Evolutionary conservation across 2,329 filamentous ascomycete genomes (phyloP).

Genomic region (Aciculosporium take): DNA sequence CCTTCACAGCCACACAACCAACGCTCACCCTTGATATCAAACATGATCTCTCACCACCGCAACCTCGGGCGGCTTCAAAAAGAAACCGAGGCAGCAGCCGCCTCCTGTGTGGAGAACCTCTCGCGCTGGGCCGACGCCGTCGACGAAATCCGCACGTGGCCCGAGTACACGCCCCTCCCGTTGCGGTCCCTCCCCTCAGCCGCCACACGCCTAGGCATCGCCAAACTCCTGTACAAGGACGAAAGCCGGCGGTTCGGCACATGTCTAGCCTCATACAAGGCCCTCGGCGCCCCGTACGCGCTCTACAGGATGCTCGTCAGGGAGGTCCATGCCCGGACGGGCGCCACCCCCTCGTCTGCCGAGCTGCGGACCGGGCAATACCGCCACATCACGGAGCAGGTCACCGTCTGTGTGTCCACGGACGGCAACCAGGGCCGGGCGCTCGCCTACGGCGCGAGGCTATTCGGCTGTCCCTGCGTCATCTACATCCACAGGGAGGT

Average conservation of each 20-base stretch:
- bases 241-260: slow-evolving; percentile 8
- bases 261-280: slow-evolving; percentile 8
- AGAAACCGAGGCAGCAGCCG: neutral
- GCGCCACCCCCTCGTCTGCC: slow-evolving; percentile 1
- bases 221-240: slow-evolving; percentile 7
- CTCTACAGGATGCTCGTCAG: slow-evolving; percentile 7
- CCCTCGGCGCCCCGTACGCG: slow-evolving; percentile 9
- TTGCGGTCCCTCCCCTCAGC: slow-evolving; percentile 4
- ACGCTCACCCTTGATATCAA: neutral
- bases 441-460: slow-evolving; percentile 8
- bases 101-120: slow-evolving; percentile 6
- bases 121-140: slow-evolving; percentile 6
- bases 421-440: slow-evolving; percentile 9
- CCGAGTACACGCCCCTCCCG: slow-evolving; percentile 8
- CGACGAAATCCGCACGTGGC: slow-evolving; percentile 8
- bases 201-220: slow-evolving; percentile 5
- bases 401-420: slow-evolving; percentile 9
- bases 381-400: slow-evolving; percentile 2
- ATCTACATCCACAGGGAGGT: slow-evolving; percentile 9
- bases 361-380: slow-evolving; percentile 7
- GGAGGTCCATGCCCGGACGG: slow-evolving; percentile 2
- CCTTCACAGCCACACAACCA: no score
- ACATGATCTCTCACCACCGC: neutral
- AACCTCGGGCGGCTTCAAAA: neutral
- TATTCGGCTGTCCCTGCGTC: slow-evolving; percentile 8